Evolutionary conservation across 371 early-diverging fungal genomes (phyloP), one percentile per base, ranked within the genome.

Genomic region (Mortierella polycephala): DNA sequence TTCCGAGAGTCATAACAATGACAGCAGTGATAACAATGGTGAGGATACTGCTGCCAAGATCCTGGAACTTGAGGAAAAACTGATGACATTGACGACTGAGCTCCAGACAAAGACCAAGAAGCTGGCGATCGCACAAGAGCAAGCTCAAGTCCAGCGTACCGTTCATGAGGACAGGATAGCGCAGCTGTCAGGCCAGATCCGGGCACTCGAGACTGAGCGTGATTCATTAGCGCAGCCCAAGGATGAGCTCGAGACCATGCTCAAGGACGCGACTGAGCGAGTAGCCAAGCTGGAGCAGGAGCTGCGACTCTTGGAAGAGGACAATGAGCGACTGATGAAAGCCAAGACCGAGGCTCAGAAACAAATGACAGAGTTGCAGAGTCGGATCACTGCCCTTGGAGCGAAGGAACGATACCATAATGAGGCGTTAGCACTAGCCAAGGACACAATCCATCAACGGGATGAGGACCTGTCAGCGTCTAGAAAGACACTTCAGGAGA

Each of bases 371-470:
- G 85, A 84, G 14, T 60, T 77, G 16, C 81, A 83, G 55, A 65
- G 71, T 0, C 62, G 58, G 18, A 39, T 85, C 21, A 75, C 80
- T 39, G 39, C 69, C 2, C 12, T 71, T 0, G 82, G 69, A 11
- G 54, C 58, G 6, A 85, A 86, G 37, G 67, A 85, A 8, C 68
- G 71, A 18, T 86, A 85, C 21, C 71, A 83, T 1, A 81, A 85
- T 20, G 90, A 87, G 21, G 83, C 90, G 0, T 61, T 86, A 12
- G 80, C 79, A 23, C 75, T 87, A 7, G 84, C 82, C 39, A 90
- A 87, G 57, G 83, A 84, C 0, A 84, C 83, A 55, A 72, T 88
- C n/a, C 81, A 88, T 50, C 85, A 87, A 42, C 87, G 87, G 4
- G 89, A 90, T 49, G 71, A 81, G 41, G 89, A 88, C 23, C 79